These are phyloP conservation scores for Tylopilus plumbeoviolaceoides DNA, from an alignment of 768 basidiomycete species.

Conservation along the genomic window DNA sequence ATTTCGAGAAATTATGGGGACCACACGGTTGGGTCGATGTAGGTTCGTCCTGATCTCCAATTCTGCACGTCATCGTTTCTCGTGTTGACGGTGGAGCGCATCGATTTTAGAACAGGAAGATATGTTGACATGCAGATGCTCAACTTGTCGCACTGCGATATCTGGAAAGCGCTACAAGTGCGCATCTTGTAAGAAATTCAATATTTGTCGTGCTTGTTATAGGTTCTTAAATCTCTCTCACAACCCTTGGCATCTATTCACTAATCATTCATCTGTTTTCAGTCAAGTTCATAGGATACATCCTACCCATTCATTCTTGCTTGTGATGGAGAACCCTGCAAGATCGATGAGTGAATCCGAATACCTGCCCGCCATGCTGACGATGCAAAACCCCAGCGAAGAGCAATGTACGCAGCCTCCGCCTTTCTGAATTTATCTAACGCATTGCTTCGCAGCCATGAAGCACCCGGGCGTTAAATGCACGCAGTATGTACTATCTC, in stretches of 20 bases:
- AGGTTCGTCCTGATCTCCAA: slow-evolving; percentile 46
- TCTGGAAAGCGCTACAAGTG: slow-evolving; percentile 77
- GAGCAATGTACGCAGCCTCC: slow-evolving; percentile 52
- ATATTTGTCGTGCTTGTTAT: slow-evolving; percentile 80
- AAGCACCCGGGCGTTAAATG: slow-evolving; percentile 82
- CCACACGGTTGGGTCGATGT: slow-evolving; percentile 83
- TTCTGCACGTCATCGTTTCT: background rate
- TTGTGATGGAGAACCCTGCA: slow-evolving; percentile 61
- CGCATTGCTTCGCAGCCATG: slow-evolving; percentile 44
- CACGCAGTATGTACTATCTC: slow-evolving; percentile 59
- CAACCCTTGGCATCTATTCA: background rate
- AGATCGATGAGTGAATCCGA: slow-evolving; percentile 42
- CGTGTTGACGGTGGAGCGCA: slow-evolving; percentile 4
- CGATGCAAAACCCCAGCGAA: slow-evolving; percentile 41
- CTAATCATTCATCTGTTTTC: background rate
- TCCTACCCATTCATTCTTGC: slow-evolving; percentile 82
- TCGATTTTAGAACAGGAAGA: slow-evolving; percentile 71
- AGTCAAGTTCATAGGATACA: slow-evolving; percentile 92
- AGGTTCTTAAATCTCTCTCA: slow-evolving; percentile 42
- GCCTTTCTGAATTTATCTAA: background rate
- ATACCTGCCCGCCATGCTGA: slow-evolving; percentile 12
- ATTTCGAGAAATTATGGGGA: slow-evolving; percentile 84
- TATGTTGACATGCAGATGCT: slow-evolving; percentile 58
- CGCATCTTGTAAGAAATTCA: slow-evolving; percentile 72
- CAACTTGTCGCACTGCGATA: slow-evolving; percentile 70